Evolutionary conservation across 345 rosid species (phyloP), one percentile per base, ranked within the genome.

Genomic region (Melastoma malabathricum): DNA sequence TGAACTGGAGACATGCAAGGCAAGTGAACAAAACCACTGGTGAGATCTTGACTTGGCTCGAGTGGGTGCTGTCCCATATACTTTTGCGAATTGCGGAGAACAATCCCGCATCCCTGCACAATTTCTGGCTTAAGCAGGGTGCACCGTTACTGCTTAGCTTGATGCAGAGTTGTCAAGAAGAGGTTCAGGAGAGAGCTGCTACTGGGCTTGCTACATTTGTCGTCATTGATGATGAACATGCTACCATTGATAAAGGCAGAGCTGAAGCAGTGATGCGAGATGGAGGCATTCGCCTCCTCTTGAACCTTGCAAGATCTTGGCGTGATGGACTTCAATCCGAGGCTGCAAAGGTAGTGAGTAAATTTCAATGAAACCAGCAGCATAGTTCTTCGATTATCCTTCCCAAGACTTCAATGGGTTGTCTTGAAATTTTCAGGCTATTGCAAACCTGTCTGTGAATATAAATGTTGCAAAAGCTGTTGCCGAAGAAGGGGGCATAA

Each of bases 171-270:
- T 61, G 75, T 29, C 92, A 83, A 72, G 95, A 83, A 59, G 95
- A 86, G 64, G 88, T 83, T 59, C 92, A 80, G 56, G 95, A 86
- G 62, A 76, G 88, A 58, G 84, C 95, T 52, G 89, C 92, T n/a
- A 83, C 88, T n/a, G 95, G 88, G 48, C 76, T 86, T 55, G 95
- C 92, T 25, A 78, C 92, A 48, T 86, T 83, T 52, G 89, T 86
- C n/a, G 88, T 86, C 46, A 73, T 73, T 43, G 87, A 86, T 63
- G 95, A 86, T 59, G 92, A 80, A 68, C 75, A 80, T 69, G 87
- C 92, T 51, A 83, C 82, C 68, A 80, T 86, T 63, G 89, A 86
- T 47, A 56, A 83, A 59, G 79, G 81, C 73, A 78, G 88, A 72
- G 92, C 95, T 46, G 92, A 86, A 68, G 92, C 86, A 51, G 92